Conservation (phyloP, 768 basidiomycete genomes). For the Paxillus involutus region DNA sequence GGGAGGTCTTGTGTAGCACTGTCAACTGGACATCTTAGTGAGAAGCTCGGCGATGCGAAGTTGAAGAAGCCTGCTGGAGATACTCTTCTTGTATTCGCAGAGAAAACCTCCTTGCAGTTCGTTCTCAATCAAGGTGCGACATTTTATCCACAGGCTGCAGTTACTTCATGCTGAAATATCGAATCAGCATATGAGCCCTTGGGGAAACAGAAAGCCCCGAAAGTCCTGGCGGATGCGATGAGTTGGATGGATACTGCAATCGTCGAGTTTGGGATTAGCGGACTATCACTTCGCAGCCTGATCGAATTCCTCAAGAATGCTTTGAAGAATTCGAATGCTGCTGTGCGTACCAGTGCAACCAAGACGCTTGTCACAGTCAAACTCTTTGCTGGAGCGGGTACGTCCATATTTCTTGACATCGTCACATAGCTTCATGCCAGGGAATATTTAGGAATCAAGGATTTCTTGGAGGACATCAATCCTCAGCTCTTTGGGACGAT, state of each 20-base stretch:
- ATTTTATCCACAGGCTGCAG: slow-evolving; percentile 4
- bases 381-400: slow-evolving; percentile 88
- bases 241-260: slow-evolving; percentile 86
- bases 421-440: background rate
- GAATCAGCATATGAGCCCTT: slow-evolving; percentile 85
- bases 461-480: slow-evolving; percentile 92
- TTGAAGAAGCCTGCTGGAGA: slow-evolving; percentile 96
- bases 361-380: slow-evolving; percentile 90
- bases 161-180: slow-evolving; percentile 15
- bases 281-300: slow-evolving; percentile 76
- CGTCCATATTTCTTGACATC: slow-evolving; percentile 17
- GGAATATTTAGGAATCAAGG: slow-evolving; percentile 73
- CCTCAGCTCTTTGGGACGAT: slow-evolving; percentile 92
- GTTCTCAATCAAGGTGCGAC: slow-evolving; percentile 84
- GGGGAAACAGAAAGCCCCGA: slow-evolving; percentile 95
- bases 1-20: slow-evolving; percentile 83
- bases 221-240: slow-evolving; percentile 89
- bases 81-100: slow-evolving; percentile 76
- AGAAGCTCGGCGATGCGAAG: slow-evolving; percentile 96
- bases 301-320: slow-evolving; percentile 90
- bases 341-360: slow-evolving; percentile 91
- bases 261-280: slow-evolving; percentile 88
- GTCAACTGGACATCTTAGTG: slow-evolving; percentile 76
- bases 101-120: slow-evolving; percentile 93
- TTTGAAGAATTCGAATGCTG: slow-evolving; percentile 91